Base-by-base conservation (phyloP, 2,329 filamentous ascomycete species). In the Blastomyces parvus region DNA sequence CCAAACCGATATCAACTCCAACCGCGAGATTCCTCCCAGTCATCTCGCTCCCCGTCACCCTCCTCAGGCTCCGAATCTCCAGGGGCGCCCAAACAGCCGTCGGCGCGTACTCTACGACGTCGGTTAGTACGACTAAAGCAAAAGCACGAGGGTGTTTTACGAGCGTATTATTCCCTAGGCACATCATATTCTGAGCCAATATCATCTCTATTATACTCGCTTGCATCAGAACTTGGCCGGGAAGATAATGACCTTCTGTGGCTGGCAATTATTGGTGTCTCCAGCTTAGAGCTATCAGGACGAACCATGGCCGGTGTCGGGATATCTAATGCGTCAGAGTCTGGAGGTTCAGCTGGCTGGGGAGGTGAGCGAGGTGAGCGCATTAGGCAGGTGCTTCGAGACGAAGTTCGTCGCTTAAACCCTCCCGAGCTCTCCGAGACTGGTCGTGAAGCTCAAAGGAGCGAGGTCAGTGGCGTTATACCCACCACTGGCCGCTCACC, bases 181-280 rank as follows among this genome's bases (percentile, higher is more conserved):
- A 88, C 90, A 2, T 96, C 91, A 1, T 97, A 96, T 72, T 93
- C 93, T 0, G 94, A 99, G 73, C 94, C 94, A 0, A 90, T 97
- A 62, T 94, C 92, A 0, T 96, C 92, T 0, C 88, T 97, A 78
- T 85, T 97, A 72, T 99, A 97, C 76, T 95, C 91, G 0, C 82
- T 99, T 17, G 94, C 93, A 1, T 96, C 92, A 0, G 94, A 97
- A 72, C 84, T 99, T 7, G 94, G 94, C 66, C 88, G 92, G 61
- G 94, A 97, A 80, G 93, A 97, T 74, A 99, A 97, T 70, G 92
- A 99, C 70, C 81, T 97, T 27, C 82, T 99, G 17, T 99, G 94
- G 94, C 83, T 96, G 64, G 87, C 91, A 6, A 96, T 97, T 70
- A 90, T 99, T 33, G 94, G 94, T 6, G 90, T 96, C 44, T 91